Conservation (phyloP, 352 stramenopile species). For the Aphanomyces stellatus region DNA sequence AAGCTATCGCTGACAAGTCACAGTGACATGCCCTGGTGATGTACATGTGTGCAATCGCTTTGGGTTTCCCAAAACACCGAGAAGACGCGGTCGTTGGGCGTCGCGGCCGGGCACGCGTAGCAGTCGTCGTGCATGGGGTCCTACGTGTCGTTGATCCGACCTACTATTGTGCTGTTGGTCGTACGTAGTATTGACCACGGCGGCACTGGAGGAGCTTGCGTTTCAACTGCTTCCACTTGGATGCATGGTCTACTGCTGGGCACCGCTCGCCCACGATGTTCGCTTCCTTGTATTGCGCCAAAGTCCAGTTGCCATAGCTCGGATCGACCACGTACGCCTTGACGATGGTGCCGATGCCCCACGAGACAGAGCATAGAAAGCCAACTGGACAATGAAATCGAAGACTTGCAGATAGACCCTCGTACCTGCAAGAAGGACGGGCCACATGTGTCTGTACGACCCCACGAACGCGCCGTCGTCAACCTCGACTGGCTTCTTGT, state of each 20-base stretch:
- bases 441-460: no score
- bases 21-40: no score
- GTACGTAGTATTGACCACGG: constrained; percentile 14
- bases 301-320: neutral
- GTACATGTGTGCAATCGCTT: neutral
- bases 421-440: no score
- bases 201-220: constrained; percentile 4
- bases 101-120: neutral
- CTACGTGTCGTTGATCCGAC: neutral
- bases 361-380: neutral
- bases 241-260: neutral
- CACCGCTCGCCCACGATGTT: constrained; percentile 2
- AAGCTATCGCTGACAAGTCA: neutral
- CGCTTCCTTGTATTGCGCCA: constrained; percentile 5
- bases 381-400: no score
- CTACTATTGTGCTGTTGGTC: neutral
- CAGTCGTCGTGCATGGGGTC: constrained; percentile 3
- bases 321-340: neutral
- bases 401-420: no score
- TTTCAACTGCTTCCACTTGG: constrained; percentile 3
- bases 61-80: constrained; percentile 4
- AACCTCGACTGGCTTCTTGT: no score
- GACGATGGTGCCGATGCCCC: neutral
- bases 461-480: no score
- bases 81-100: neutral